Evolutionary conservation across 1,139 yeast species (phyloP).

Genomic region (Eremothecium sinecaudum): DNA sequence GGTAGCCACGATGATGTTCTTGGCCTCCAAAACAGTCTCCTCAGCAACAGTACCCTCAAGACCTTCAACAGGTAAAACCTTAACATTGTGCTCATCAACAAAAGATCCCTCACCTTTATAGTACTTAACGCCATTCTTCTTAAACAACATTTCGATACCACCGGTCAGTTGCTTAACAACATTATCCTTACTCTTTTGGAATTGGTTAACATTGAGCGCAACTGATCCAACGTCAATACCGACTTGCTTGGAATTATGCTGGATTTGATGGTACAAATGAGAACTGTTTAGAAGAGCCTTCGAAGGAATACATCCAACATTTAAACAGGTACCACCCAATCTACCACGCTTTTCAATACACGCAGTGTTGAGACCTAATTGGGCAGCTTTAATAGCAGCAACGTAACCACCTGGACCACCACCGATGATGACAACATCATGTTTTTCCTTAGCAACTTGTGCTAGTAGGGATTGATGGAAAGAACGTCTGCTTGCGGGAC

Average conservation of each 20-base stretch:
- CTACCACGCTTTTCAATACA: conserved; percentile 95
- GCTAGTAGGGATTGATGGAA: conserved; percentile 10
- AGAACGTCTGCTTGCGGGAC: conserved; percentile 7
- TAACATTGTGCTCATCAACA: conserved; percentile 65
- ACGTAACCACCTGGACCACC: conserved; percentile 99
- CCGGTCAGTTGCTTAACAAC: conserved; percentile 84
- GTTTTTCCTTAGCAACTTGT: conserved; percentile 39
- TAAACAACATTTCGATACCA: conserved; percentile 90
- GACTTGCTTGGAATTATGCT: conserved; percentile 73
- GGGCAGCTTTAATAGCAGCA: conserved; percentile 98
- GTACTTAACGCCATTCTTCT: conserved; percentile 91
- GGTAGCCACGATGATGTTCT: conserved; percentile 89
- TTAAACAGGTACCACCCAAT: conserved; percentile 96
- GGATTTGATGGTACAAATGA: conserved; percentile 80
- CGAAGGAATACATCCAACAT: conserved; percentile 98
- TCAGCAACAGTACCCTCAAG: conserved; percentile 46
- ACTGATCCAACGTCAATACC: conserved; percentile 83
- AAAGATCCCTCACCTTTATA: conserved; percentile 90
- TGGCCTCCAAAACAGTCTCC: conserved; percentile 54
- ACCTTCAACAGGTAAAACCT: conserved; percentile 83
- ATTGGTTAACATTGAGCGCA: conserved; percentile 59
- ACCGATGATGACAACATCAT: conserved; percentile 91
- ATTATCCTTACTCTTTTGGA: conserved; percentile 88
- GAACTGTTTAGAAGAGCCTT: conserved; percentile 93
- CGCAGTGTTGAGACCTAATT: conserved; percentile 86